These are phyloP conservation scores for Nicotiana rustica DNA, from an alignment of 305 asterid genomes.

Conservation along the genomic window DNA sequence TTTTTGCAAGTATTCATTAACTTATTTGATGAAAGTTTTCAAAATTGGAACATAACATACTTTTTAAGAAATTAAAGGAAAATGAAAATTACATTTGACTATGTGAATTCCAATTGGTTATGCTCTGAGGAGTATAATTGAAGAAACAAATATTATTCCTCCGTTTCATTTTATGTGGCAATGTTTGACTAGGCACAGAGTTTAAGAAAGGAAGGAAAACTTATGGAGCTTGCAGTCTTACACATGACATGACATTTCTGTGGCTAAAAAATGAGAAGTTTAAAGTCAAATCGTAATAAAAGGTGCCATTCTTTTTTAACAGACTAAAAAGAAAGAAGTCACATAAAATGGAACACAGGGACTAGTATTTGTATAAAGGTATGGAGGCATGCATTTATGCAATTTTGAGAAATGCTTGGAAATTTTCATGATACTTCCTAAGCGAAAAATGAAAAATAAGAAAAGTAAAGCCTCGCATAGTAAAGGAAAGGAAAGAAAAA, in stretches of 20 bases:
- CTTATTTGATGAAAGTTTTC: not conserved
- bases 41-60: not conserved
- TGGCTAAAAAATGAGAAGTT: not conserved
- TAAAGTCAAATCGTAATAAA: not conserved
- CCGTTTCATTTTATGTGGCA: not conserved
- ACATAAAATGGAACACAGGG: not conserved
- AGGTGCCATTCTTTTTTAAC: not conserved
- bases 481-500: not conserved
- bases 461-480: not conserved
- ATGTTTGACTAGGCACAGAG: not conserved
- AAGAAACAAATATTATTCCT: not conserved
- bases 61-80: not conserved
- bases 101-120: not conserved
- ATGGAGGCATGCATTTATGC: not conserved
- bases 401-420: not conserved
- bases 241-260: not conserved
- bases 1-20: not conserved
- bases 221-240: no score
- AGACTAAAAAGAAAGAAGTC: not conserved
- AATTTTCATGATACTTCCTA: not conserved
- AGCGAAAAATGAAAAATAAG: not conserved
- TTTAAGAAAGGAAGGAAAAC: no score
- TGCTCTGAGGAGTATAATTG: not conserved
- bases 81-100: not conserved
- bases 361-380: not conserved